Base-by-base conservation (phyloP, 2,329 filamentous ascomycete genomes). In the Elsinoe arachidis region DNA sequence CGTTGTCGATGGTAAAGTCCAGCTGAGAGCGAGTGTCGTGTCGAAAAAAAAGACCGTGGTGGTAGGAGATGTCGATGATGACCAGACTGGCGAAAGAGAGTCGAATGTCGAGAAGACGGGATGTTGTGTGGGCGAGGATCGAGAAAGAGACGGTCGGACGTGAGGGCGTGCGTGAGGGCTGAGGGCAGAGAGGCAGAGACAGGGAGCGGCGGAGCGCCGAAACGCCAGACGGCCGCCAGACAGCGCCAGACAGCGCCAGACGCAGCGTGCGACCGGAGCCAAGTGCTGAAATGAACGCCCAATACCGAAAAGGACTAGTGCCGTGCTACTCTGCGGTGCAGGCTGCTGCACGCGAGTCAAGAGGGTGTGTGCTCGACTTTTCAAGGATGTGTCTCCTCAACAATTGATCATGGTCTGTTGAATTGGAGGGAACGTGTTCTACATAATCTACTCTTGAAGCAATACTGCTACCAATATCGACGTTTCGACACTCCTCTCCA, bases 1-100 rank as follows among this genome's bases (percentile, higher is more conserved):
- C 49, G 53, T 43, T 55, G 53, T n/a, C 21, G 34, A 23, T 43
- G 21, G 53, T 34, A 38, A 55, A 30, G 17, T 33, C 33, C 19
- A 46, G 53, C 14, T 19, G 41, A 30, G 41, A 49, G 54, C 39
- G 54, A 56, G 15, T 46, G 41, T 56, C 49, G 49, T 35, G 49
- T 53, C 49, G 26, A 15, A 11, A 23, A 35, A 19, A 23, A 39
- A 15, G 49, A 53, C 49, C 34, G 49, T 53, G 46, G 19, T 51
- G 46, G 11, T 34, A 23, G 38, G 33, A 30, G 49, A 26, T 46
- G 41, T 46, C 49, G 49, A 26, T 17, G 33, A 39, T 26, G 49
- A 38, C 49, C 26, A 38, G 34, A 35, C 26, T 35, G 34, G 26
- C 14, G 33, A 53, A 53, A 10, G 34, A 53, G 49, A 53, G 49